Evolutionary conservation across 768 basidiomycete genomes (phyloP), one percentile per base, ranked within the genome.

Genomic region (Tubosaeta sp.): DNA sequence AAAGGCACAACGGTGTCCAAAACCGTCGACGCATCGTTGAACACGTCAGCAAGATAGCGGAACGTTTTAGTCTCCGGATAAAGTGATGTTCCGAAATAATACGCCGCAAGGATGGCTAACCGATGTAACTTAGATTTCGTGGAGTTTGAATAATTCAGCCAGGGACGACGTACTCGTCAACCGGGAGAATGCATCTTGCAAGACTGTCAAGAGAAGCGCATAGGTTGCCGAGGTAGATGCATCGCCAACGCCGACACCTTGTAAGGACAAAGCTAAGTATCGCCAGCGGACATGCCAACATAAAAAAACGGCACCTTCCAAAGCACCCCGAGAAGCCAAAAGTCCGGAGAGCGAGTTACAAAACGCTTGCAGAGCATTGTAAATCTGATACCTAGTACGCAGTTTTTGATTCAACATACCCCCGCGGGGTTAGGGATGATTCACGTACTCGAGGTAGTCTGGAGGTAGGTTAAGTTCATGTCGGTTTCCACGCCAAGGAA

Each of bases 61-160:
- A 84, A 87, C 1, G 74, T 81, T 63, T 87, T 88, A 1, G 83
- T 82, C 68, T 88, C 85, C 4, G 86, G 82, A 29, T 76, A 80
- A 4, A 87, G 75, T 0, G 78, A 81, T 0, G 84, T 80, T 2
- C 86, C 84, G 18, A 86, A 68, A 36, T 74, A 70, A 59, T 84
- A 83, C 1, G 81, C 86, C 4, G 74, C 79, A 7, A 80, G 55
- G 40, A 88, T 86, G 8, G 86, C 86, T 86, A 30, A 53, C 7
- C 44, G 34, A 25, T n/a, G 34, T n/a, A 25, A 19, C 4, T 34
- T 54, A 7, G 53, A 32, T 14, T 39, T 21, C 24, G 25, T 49
- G 24, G 18, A 11, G 25, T 25, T 25, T 31, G 46, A n/a, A 45
- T 44, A 18, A 18, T 16, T 10, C 14, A 25, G 24, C 8, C 3